Percentiles rank a stretch among this genome's conserved stretches.
phyloP scores from a whole-genome alignment of 169 alveolate genomes.

The Plasmodium gonderi region DNA sequence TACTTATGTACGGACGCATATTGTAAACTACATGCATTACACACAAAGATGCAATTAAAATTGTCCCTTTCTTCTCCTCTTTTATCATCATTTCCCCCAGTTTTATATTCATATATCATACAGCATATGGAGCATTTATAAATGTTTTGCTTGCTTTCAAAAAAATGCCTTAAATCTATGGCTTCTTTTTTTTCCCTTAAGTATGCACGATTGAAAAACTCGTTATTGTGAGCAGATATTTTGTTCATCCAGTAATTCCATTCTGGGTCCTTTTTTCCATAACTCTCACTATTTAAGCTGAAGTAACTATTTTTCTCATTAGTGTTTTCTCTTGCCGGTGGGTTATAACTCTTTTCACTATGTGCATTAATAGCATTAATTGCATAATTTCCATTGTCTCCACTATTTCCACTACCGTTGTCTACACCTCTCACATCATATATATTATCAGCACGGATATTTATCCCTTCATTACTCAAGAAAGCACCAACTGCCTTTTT shows the following conservation, averaged over 20 bases:
- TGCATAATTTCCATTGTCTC: too few species aligned
- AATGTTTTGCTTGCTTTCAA: background rate
- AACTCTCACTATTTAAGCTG: background rate
- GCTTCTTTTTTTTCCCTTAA: background rate
- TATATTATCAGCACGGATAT: background rate
- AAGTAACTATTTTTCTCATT: background rate
- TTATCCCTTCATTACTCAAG: background rate
- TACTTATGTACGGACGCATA: conserved; percentile 2
- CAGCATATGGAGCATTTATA: conserved; percentile 65
- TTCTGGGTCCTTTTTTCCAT: background rate
- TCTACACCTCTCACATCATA: background rate
- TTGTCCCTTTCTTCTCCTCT: background rate
- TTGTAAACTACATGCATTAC: conserved; percentile 16
- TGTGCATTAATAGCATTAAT: too few species aligned
- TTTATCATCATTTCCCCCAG: background rate
- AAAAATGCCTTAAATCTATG: background rate
- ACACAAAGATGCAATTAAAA: conserved; percentile 1
- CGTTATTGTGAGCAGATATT: conserved; percentile 30
- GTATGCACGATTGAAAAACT: conserved; percentile 18
- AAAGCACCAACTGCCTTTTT: background rate
- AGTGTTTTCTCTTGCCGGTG: background rate
- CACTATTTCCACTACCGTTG: background rate
- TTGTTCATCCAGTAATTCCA: conserved; percentile 25
- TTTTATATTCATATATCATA: conserved; percentile 23
- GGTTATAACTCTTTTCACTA: too few species aligned